phyloP scores from a whole-genome alignment of 2,329 filamentous ascomycete genomes.

The Neonectria faginata region DNA sequence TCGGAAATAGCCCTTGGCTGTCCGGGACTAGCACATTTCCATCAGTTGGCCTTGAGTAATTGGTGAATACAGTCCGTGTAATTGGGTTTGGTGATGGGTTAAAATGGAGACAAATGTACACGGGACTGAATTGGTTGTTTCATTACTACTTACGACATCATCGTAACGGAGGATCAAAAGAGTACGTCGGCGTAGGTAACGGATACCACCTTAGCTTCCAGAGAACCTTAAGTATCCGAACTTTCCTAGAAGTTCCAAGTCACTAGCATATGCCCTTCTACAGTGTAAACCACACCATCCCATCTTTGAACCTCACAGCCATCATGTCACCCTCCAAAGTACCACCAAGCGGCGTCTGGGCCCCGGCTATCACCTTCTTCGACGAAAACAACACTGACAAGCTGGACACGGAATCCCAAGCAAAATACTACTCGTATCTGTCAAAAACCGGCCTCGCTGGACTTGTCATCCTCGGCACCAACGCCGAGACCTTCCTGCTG shows the following conservation, averaged over 20 bases:
- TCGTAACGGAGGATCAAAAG: background rate
- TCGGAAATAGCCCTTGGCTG: background rate
- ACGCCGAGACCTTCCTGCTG: slow-evolving; percentile 67
- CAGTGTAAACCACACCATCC: background rate
- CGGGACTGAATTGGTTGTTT: background rate
- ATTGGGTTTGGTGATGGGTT: too few species aligned
- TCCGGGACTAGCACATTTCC: background rate
- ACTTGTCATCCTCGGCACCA: slow-evolving; percentile 66
- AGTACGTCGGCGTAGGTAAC: background rate
- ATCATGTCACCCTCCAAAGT: slow-evolving; percentile 35
- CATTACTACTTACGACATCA: background rate
- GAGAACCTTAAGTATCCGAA: slow-evolving; percentile 36
- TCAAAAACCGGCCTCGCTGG: slow-evolving; percentile 62
- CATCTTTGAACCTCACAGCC: background rate
- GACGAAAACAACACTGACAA: slow-evolving; percentile 59
- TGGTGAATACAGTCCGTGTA: background rate
- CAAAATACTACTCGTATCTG: slow-evolving; percentile 64
- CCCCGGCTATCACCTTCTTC: slow-evolving; percentile 67
- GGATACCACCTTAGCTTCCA: slow-evolving; percentile 2
- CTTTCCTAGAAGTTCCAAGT: slow-evolving; percentile 5
- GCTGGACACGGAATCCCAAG: slow-evolving; percentile 60
- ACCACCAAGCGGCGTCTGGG: slow-evolving; percentile 59
- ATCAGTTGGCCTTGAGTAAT: background rate
- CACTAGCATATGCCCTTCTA: background rate
- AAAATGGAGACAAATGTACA: background rate